These are phyloP conservation scores for Pichia membranifaciens DNA, from an alignment of 805 yeast genomes.

Conservation along the genomic window DNA sequence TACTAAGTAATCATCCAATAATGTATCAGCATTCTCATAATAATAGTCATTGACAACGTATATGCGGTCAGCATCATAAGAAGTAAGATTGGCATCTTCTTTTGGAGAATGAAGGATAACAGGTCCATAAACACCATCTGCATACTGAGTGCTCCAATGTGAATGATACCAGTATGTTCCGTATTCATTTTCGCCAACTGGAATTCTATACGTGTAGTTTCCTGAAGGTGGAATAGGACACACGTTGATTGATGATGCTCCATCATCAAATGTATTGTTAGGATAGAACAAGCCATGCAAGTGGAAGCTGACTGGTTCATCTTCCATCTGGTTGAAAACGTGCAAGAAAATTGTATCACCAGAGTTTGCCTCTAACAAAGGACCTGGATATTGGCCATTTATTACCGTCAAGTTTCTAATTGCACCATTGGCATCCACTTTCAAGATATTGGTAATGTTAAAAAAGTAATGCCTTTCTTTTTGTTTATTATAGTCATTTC, in stretches of 20 bases:
- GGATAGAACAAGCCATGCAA: constrained; percentile 21
- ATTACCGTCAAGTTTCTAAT: constrained; percentile 18
- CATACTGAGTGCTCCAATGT: constrained; percentile 21
- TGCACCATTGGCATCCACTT: constrained; percentile 11
- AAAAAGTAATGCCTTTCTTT: constrained; percentile 16
- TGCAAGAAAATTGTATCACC: constrained; percentile 20
- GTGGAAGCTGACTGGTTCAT: constrained; percentile 20
- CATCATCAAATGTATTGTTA: constrained; percentile 21
- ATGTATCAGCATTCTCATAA: constrained; percentile 28
- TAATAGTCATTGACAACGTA: constrained; percentile 46
- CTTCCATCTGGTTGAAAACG: constrained; percentile 13
- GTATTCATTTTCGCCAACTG: constrained; percentile 15
- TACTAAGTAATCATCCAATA: constrained; percentile 15
- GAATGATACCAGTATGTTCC: constrained; percentile 27
- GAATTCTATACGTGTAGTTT: constrained; percentile 18
- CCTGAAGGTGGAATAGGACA: constrained; percentile 19
- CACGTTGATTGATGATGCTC: constrained; percentile 18
- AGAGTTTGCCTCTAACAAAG: constrained; percentile 18
- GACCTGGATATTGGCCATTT: constrained; percentile 22
- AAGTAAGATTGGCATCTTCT: constrained; percentile 23
- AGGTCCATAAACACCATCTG: constrained; percentile 24
- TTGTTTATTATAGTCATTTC: constrained; percentile 8
- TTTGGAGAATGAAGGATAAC: constrained; percentile 17
- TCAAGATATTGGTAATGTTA: constrained; percentile 7
- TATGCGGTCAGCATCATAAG: constrained; percentile 43